Evolutionary conservation across 2,329 filamentous ascomycete genomes (phyloP), one percentile per base, ranked within the genome.

Genomic region (Helminthosporium solani): DNA sequence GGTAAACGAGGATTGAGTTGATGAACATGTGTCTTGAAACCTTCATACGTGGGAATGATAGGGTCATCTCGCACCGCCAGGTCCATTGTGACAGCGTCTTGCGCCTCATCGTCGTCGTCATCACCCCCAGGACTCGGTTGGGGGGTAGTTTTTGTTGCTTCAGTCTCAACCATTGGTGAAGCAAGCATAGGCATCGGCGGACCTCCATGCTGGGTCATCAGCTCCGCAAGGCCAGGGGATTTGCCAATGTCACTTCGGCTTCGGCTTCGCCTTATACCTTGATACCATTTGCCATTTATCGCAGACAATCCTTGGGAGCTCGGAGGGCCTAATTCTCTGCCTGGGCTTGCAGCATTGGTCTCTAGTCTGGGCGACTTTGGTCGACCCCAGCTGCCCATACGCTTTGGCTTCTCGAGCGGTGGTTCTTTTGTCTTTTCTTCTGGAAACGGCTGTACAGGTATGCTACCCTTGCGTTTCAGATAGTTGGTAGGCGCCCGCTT

Each of bases 1-100:
- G 75, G 74, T 46, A 95, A 75, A 9, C 77, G 73, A n/a, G 89
- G 88, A 60, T 95, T 95, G 34, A 95, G 72, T 48, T 81, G 78
- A 36, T 83, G 72, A 15, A 92, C 80, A 61, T 95, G 87, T 19
- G 82, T 77, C 54, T 83, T 84, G 71, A 96, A 96, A 0, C 90
- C 90, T 49, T 84, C 80, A 19, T 85, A 72, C 15, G 83, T 90
- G 1, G 90, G 87, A 8, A 83, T 78, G 49, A 92, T 86, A 8
- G 80, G 77, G 54, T 88, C 82, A 25, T 83, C 81, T 12, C 82
- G 72, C 49, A 84, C 80, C 30, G 76, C 76, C 4, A 84, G 76
- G 38, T 86, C 82, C 63, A 82, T 79, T 38, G 78, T 81, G 52
- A 85, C 70, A 6, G 84, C 82, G 23, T 75, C 75, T 30, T 77